Base-by-base conservation (phyloP, 2,329 filamentous ascomycete species). In the Pseudocercospora crystallina region DNA sequence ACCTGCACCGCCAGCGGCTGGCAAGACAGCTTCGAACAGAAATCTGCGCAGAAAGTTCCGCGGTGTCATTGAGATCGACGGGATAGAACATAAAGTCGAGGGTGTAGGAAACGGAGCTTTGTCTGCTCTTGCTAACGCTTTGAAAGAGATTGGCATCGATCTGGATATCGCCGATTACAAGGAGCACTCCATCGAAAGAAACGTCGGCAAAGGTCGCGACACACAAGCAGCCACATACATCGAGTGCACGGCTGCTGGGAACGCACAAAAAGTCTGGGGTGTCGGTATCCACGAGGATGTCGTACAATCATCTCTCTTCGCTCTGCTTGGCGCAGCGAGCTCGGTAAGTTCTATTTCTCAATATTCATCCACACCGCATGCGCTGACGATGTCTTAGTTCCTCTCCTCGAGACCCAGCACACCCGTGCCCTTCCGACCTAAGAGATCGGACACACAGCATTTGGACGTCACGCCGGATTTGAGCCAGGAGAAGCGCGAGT, bases 191-290 rank as follows among this genome's bases (percentile, higher is more conserved):
- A 90, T 97, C 61, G 60, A 64, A 32, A 31, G 52, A 36, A 46
- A 56, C 26, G 46, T 53, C 17, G 45, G 57, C 8, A 55, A 58
- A 51, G 51, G 89, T 89, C 54, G 84, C 50, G 83, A 90, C 54
- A 89, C 92, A 60, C 95, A 95, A 76, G 92, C 92, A n/a, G 92
- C 90, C 2, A 89, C 91, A 2, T 97, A 95, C 68, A 95, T 97
- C 58, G 89, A 96, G 71, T 96, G 90, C 72, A 90, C 81, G 26
- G 80, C 84, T 14, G 73, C 80, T 3, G 83, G 81, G 40, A 85
- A 79, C 56, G 80, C 80, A 47, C 78, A 89, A 63, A 86, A 82
- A 64, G 86, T 95, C 2, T 96, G 90, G 90, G 90, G 90, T 61
- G 87, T 96, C 5, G 90, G 89, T 31, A 89, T 96, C 61, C 89